Conservation (phyloP, 345 rosid genomes). For the Chamaenerion angustifolium region DNA sequence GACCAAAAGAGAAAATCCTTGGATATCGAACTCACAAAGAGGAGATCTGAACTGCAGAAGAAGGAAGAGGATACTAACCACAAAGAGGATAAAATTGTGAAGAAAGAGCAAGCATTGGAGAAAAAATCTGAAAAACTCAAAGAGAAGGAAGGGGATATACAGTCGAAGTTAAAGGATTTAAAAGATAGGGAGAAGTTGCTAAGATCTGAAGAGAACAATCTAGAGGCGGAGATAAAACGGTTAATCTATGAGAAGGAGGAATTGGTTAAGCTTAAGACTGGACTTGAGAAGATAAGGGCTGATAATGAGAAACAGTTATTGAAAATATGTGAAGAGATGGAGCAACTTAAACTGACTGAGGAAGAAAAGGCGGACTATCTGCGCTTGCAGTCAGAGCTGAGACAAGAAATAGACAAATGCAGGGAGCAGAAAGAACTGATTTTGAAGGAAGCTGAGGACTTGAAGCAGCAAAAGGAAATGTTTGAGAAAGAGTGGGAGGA, state of each 20-base stretch:
- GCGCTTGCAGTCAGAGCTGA: slow-evolving; percentile 71
- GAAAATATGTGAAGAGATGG: slow-evolving; percentile 46
- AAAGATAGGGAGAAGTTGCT: slow-evolving; percentile 65
- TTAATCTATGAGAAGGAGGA: slow-evolving; percentile 40
- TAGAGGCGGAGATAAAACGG: slow-evolving; percentile 45
- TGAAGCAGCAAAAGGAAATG: slow-evolving; percentile 65
- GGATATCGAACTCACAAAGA: slow-evolving; percentile 57
- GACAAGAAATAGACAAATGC: slow-evolving; percentile 61
- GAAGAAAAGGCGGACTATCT: slow-evolving; percentile 66
- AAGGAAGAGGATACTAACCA: slow-evolving; percentile 75
- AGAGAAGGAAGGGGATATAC: slow-evolving; percentile 65
- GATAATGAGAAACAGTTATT: slow-evolving; percentile 51
- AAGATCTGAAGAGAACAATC: slow-evolving; percentile 44
- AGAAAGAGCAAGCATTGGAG: slow-evolving; percentile 67
- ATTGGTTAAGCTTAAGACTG: slow-evolving; percentile 37
- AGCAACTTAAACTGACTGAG: slow-evolving; percentile 46
- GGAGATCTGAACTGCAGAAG: slow-evolving; percentile 57
- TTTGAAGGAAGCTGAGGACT: slow-evolving; percentile 74
- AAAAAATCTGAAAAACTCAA: slow-evolving; percentile 57
- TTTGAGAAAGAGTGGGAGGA: slow-evolving; percentile 97
- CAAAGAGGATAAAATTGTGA: slow-evolving; percentile 63
- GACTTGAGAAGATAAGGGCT: slow-evolving; percentile 50
- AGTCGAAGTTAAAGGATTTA: slow-evolving; percentile 37
- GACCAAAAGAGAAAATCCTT: slow-evolving; percentile 63
- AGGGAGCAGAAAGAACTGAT: slow-evolving; percentile 63